These are phyloP conservation scores for Prunus yedoensis DNA, from an alignment of 331 rosid species.

Conservation along the genomic window DNA sequence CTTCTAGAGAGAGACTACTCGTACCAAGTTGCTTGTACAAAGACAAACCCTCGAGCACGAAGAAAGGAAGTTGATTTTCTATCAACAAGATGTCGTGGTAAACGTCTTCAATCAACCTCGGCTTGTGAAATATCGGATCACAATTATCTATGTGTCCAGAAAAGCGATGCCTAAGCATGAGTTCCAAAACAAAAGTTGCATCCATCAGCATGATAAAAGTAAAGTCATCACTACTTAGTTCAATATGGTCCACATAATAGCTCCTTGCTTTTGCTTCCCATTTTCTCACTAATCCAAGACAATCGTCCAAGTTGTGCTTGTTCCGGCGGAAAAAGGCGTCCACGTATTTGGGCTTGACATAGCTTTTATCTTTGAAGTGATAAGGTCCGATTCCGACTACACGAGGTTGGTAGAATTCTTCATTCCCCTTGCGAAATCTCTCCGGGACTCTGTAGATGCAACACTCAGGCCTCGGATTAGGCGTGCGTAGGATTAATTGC, in stretches of 20 bases:
- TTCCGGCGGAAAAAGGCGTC: not conserved
- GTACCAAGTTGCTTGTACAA: not conserved
- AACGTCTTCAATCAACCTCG: not conserved
- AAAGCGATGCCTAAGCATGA: constrained; percentile 13
- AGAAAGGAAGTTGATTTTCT: constrained; percentile 49
- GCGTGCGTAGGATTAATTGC: not conserved
- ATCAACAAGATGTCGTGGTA: constrained; percentile 34
- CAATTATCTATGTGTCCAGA: not conserved
- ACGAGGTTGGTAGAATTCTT: constrained; percentile 34
- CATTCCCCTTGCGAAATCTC: constrained; percentile 17
- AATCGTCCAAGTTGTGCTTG: not conserved
- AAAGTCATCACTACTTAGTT: not conserved
- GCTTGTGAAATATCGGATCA: not conserved
- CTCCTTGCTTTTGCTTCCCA: not conserved
- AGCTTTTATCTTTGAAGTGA: constrained; percentile 12
- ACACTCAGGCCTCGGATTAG: not conserved
- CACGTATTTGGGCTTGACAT: constrained; percentile 2
- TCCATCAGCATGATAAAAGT: constrained; percentile 32
- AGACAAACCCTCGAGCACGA: constrained; percentile 8
- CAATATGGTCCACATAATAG: constrained; percentile 22
- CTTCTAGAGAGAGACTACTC: not conserved
- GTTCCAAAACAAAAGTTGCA: constrained; percentile 36
- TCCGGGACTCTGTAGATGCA: constrained; percentile 41
- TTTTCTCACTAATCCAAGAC: not conserved
- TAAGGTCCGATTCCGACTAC: constrained; percentile 40